Evolutionary conservation across 179 eudicot species (phyloP).

Genomic region (Carnegiea gigantea): DNA sequence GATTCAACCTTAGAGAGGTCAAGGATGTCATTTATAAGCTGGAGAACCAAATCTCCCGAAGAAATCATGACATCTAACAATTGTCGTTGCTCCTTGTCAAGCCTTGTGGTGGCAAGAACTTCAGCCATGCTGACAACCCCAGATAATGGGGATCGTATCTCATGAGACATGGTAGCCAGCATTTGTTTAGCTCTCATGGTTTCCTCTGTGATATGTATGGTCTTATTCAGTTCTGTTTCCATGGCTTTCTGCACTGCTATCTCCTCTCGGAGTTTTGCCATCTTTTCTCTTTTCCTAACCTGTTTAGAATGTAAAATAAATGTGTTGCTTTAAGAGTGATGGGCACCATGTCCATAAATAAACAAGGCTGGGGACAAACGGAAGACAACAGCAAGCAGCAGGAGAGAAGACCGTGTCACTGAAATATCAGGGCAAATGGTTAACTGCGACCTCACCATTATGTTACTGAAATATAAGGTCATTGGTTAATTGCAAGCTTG

Average conservation of each 20-base stretch:
- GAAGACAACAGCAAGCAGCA: too few species aligned
- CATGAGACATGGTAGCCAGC: constrained; percentile 98
- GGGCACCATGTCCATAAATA: too few species aligned
- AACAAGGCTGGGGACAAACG: too few species aligned
- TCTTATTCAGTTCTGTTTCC: constrained; percentile 92
- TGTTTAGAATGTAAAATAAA: constrained; percentile 23
- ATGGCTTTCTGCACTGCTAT: constrained; percentile 94
- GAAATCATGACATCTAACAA: constrained; percentile 80
- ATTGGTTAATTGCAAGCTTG: too few species aligned
- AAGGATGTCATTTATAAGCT: constrained; percentile 90
- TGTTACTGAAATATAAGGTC: too few species aligned
- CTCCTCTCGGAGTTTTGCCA: constrained; percentile 85
- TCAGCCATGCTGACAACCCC: constrained; percentile 98
- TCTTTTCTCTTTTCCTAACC: constrained; percentile 86
- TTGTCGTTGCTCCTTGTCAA: constrained; percentile 72
- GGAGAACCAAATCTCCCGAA: constrained; percentile 87
- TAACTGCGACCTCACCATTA: background rate
- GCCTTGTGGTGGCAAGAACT: constrained; percentile 69
- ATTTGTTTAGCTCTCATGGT: constrained; percentile 93
- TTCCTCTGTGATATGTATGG: constrained; percentile 95
- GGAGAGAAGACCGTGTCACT: too few species aligned
- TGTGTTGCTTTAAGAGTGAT: too few species aligned
- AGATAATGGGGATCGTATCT: constrained; percentile 88
- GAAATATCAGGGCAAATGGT: background rate
- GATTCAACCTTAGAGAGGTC: constrained; percentile 96